Conservation (phyloP, 306 rosid genomes). For the Prunus dulcis region DNA sequence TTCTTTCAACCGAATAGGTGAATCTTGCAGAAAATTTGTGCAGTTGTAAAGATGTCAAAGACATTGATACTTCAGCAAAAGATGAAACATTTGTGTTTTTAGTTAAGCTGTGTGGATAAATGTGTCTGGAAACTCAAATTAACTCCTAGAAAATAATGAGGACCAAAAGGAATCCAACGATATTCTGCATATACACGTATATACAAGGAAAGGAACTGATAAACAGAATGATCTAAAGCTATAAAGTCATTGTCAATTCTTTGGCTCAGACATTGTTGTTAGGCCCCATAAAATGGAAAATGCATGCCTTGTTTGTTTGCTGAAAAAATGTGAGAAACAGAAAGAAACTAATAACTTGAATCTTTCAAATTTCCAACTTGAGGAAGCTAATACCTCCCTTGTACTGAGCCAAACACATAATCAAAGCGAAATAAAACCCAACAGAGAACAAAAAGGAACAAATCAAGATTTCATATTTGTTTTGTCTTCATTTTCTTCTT, state of each 20-base stretch:
- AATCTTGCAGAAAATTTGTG: no score
- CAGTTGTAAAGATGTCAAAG: no score
- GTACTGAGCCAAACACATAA: no score
- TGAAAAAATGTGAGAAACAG: constrained; percentile 9
- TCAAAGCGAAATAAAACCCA: background rate
- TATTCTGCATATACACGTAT: background rate
- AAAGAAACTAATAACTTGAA: background rate
- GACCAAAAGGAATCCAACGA: background rate
- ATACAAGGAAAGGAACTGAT: background rate
- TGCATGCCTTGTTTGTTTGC: background rate
- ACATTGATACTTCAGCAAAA: no score
- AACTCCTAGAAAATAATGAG: background rate
- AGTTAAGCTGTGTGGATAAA: background rate
- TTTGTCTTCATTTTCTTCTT: background rate
- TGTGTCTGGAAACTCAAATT: background rate
- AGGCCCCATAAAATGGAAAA: background rate
- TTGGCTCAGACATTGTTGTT: background rate
- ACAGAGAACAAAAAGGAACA: background rate
- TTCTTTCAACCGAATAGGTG: no score
- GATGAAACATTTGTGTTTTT: background rate
- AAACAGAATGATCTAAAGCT: background rate
- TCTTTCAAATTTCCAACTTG: background rate
- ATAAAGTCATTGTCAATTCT: background rate
- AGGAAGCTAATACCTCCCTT: no score
- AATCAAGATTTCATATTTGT: background rate